Evolutionary conservation across 139 green algal species (phyloP).

Genomic region (Parachlorella kessleri): DNA sequence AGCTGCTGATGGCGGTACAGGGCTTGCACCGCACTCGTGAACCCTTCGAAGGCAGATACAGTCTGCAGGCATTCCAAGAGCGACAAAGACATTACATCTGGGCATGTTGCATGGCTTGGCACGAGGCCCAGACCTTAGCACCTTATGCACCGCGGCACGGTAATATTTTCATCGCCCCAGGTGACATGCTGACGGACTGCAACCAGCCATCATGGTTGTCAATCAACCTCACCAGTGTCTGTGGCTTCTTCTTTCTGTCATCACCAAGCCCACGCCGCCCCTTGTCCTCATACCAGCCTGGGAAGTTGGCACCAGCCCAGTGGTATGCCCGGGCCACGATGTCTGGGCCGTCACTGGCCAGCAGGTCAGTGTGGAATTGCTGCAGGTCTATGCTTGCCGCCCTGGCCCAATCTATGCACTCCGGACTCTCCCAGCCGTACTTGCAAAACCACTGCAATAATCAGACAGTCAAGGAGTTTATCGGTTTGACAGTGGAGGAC

Average conservation of each 20-base stretch:
- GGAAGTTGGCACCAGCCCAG: not conserved
- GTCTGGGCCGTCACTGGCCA: not conserved
- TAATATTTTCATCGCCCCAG: too few species aligned
- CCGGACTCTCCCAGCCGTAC: not conserved
- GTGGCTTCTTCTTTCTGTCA: not conserved
- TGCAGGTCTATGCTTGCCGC: not conserved
- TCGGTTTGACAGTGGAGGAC: too few species aligned
- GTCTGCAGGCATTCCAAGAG: too few species aligned
- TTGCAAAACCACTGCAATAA: not conserved
- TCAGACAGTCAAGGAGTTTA: not conserved
- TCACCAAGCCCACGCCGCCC: not conserved
- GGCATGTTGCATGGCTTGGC: too few species aligned
- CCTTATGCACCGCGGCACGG: too few species aligned
- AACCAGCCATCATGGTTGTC: not conserved
- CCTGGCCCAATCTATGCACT: not conserved
- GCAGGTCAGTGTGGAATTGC: not conserved
- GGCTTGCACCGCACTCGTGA: too few species aligned
- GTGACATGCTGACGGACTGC: too few species aligned
- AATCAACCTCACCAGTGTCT: not conserved
- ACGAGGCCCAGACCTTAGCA: too few species aligned
- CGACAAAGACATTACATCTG: too few species aligned
- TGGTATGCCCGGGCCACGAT: not conserved
- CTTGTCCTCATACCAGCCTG: not conserved
- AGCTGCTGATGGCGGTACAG: too few species aligned
- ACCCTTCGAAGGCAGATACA: too few species aligned